Base-by-base conservation (phyloP, 352 stramenopile genomes). In the Phytopythium aichiense region DNA sequence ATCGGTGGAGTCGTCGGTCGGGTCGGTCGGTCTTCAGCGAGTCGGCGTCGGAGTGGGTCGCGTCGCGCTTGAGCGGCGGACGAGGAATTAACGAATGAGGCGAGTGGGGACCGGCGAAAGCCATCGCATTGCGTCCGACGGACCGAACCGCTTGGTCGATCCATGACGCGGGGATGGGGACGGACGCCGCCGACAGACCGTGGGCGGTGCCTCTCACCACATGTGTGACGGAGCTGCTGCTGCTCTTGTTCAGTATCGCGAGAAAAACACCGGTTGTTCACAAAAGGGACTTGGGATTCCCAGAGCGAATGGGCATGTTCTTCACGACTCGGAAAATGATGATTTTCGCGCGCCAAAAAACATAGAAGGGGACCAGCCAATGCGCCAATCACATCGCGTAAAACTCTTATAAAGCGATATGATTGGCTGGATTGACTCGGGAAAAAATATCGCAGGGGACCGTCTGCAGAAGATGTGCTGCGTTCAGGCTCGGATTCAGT, bases 31-130 rank as follows among this genome's bases (percentile, higher is more conserved):
- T 59, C 43, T 38, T 31, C 33, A 42, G 60, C 60, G 48, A 6
- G 16, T 35, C 7, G 8, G 56, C 31, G 16, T 12, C 28, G 28
- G 28, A 31, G 28, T 31, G 28, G 40, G 58, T 55, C 8, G 40
- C 15, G 40, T 45, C 42, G 20, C 42, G 9, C 42, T 49, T 49
- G 57, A 49, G 38, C 65, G 43, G 51, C 42, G 46, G 59, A 31
- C 40, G 69, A 56, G 72, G 69, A 76, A 31, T 69, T 72, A 52
- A 72, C 63, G 68, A 76, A 68, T 76, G 69, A 76, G 55, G 46
- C 58, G 69, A 64, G 22, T 61, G 33, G 20, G 2, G 51, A 5
- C 30, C 20, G 51, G 11, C n/a, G 50, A 42, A 56, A 51, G 54
- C 15, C 11, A 18, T 12, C 15, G 30, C 51, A 23, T 56, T 9